Conservation (phyloP, 139 green algal genomes). For the Chlamydomonas sphaeroides region DNA sequence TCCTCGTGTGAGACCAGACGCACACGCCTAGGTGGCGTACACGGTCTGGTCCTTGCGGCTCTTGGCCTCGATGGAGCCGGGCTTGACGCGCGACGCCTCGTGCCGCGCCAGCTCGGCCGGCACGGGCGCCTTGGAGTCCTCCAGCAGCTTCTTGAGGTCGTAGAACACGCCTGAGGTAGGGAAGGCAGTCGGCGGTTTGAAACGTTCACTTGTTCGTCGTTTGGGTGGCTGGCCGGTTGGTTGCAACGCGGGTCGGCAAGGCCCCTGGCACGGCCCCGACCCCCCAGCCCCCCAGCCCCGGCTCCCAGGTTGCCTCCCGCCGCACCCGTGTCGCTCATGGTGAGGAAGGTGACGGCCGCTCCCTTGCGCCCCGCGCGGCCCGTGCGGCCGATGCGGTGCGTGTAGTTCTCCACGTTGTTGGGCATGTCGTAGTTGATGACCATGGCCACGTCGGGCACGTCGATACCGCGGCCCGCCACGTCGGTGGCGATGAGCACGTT, state of each 20-base stretch:
- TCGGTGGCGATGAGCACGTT: slow-evolving; percentile 98
- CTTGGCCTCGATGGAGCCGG: slow-evolving; percentile 61
- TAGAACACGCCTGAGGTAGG: slow-evolving; percentile 83
- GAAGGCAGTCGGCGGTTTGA: too few species aligned
- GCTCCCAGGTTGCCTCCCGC: not conserved
- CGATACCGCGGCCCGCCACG: slow-evolving; percentile 97
- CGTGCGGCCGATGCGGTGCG: slow-evolving; percentile 93
- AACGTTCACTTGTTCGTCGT: too few species aligned
- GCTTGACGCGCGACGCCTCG: slow-evolving; percentile 84
- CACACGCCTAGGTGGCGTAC: not conserved
- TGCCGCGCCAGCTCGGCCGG: slow-evolving; percentile 78
- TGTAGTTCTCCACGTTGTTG: slow-evolving; percentile 95
- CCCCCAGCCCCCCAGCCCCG: too few species aligned
- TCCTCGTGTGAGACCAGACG: too few species aligned
- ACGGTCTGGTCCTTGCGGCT: slow-evolving; percentile 48
- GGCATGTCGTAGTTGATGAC: slow-evolving; percentile 99
- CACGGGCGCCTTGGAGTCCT: slow-evolving; percentile 74
- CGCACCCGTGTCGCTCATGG: slow-evolving; percentile 57
- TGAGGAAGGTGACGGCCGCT: slow-evolving; percentile 92
- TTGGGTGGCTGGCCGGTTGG: too few species aligned
- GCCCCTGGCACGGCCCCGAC: too few species aligned
- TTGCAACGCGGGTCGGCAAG: too few species aligned
- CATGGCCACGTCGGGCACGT: slow-evolving; percentile 91
- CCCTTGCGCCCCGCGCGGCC: slow-evolving; percentile 89
- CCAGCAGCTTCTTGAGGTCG: slow-evolving; percentile 90